Conservation (phyloP, 2,329 filamentous ascomycete species). For the Cordyceps cateniannulata region DNA sequence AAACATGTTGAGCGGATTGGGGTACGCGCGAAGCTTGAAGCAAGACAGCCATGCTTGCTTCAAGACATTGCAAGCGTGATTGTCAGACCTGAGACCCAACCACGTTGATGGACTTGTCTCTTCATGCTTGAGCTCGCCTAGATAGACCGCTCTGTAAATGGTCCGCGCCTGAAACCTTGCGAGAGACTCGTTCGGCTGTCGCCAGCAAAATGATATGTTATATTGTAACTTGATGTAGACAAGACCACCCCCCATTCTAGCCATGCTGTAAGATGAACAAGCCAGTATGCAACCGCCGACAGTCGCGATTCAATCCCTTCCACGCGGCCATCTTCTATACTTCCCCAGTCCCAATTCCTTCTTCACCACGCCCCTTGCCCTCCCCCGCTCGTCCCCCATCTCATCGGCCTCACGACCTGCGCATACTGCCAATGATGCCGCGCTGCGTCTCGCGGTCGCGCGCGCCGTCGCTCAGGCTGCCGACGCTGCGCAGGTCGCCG, state of each 20-base stretch:
- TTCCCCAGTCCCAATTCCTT: too few relatives aligned
- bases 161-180: too few relatives aligned
- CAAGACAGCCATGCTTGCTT: too few relatives aligned
- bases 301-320: too few relatives aligned
- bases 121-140: background rate
- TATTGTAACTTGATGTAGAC: background rate
- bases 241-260: background rate
- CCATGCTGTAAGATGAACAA: background rate
- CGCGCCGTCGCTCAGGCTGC: conserved; percentile 75
- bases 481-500: conserved; percentile 83
- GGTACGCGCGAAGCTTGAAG: too few relatives aligned
- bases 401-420: conserved; percentile 26
- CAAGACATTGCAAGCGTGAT: too few relatives aligned
- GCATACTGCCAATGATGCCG: conserved; percentile 72
- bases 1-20: too few relatives aligned
- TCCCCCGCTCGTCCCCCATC: background rate
- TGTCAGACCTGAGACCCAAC: too few relatives aligned
- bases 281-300: background rate
- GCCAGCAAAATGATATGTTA: background rate
- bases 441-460: conserved; percentile 78
- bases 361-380: background rate
- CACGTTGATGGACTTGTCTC: background rate
- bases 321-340: background rate
- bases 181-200: background rate
- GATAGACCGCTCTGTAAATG: background rate